Conservation (phyloP, 1,139 yeast species). For the Taphrina betulina region DNA sequence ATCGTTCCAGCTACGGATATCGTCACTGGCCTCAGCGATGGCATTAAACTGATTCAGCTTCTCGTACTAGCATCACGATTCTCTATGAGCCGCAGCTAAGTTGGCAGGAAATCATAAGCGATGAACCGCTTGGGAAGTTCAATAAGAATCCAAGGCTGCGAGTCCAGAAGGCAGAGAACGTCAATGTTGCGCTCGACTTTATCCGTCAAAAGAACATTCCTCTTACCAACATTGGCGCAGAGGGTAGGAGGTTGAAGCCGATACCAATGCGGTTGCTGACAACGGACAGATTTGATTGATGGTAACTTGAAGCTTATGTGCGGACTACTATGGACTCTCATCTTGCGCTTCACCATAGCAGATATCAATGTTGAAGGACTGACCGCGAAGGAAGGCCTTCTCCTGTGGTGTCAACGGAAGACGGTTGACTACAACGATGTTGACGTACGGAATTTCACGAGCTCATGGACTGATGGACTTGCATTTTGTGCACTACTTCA, state of each 20-base stretch:
- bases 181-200: constrained; percentile 58
- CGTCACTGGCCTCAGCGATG: constrained; percentile 34
- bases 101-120: constrained; percentile 45
- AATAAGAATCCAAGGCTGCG: constrained; percentile 52
- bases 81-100: no score
- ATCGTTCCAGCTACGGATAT: constrained; percentile 29
- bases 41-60: constrained; percentile 33
- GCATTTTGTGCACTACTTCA: constrained; percentile 53
- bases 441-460: constrained; percentile 47
- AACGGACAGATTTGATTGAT: constrained; percentile 55
- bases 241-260: constrained; percentile 39
- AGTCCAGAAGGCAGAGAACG: constrained; percentile 63
- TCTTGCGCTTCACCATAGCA: constrained; percentile 53
- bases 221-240: constrained; percentile 63
- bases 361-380: constrained; percentile 50
- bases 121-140: constrained; percentile 47
- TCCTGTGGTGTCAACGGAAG: constrained; percentile 51
- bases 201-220: constrained; percentile 56
- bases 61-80: constrained; percentile 20
- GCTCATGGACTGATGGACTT: constrained; percentile 51
- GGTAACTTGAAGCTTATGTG: constrained; percentile 63
- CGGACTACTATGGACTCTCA: constrained; percentile 65
- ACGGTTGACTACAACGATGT: constrained; percentile 48
- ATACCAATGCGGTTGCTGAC: neutral
- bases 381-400: constrained; percentile 50